Percentiles rank a stretch among this genome's conserved stretches.
Evolutionary conservation across 2,329 filamentous ascomycete species (phyloP).

Genomic region (Fusarium stilboides): DNA sequence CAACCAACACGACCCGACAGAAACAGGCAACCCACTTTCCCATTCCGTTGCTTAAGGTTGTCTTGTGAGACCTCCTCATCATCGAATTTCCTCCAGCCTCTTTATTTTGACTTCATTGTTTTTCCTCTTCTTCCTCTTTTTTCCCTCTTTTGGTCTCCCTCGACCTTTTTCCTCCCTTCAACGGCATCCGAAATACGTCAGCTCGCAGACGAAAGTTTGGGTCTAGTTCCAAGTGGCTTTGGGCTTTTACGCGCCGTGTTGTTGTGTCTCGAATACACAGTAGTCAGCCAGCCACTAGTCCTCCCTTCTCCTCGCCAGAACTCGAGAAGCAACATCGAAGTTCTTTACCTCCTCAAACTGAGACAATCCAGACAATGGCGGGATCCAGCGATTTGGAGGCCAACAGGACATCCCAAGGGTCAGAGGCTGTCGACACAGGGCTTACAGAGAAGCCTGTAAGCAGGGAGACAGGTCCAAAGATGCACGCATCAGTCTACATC

Average conservation of each 20-base stretch:
- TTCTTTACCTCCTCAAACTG: slow-evolving; percentile 3
- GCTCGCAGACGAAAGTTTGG: slow-evolving; percentile 24
- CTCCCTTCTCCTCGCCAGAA: slow-evolving; percentile 6
- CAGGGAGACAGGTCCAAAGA: slow-evolving; percentile 20
- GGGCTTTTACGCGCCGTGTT: slow-evolving; percentile 10
- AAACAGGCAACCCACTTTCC: slow-evolving; percentile 28
- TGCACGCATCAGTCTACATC: slow-evolving; percentile 56
- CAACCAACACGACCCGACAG: not conserved
- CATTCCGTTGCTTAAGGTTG: slow-evolving; percentile 17
- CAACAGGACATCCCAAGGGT: slow-evolving; percentile 14
- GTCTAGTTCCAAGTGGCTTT: slow-evolving; percentile 29
- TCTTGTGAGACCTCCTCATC: slow-evolving; percentile 24
- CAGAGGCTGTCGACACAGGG: not conserved
- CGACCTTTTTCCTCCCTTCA: not conserved
- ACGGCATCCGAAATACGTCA: slow-evolving; percentile 16
- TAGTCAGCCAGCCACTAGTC: slow-evolving; percentile 18
- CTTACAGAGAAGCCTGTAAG: slow-evolving; percentile 50
- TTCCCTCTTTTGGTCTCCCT: slow-evolving; percentile 2
- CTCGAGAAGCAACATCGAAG: slow-evolving; percentile 2
- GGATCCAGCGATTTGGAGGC: slow-evolving; percentile 32
- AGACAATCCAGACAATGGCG: slow-evolving; percentile 29
- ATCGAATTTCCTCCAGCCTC: slow-evolving; percentile 21
- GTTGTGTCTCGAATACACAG: slow-evolving; percentile 9
- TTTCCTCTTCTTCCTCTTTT: slow-evolving; percentile 9
- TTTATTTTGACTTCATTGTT: not conserved